Evolutionary conservation across 2,329 filamentous ascomycete genomes (phyloP), one percentile per base, ranked within the genome.

Genomic region (Ceratocystis destructans): DNA sequence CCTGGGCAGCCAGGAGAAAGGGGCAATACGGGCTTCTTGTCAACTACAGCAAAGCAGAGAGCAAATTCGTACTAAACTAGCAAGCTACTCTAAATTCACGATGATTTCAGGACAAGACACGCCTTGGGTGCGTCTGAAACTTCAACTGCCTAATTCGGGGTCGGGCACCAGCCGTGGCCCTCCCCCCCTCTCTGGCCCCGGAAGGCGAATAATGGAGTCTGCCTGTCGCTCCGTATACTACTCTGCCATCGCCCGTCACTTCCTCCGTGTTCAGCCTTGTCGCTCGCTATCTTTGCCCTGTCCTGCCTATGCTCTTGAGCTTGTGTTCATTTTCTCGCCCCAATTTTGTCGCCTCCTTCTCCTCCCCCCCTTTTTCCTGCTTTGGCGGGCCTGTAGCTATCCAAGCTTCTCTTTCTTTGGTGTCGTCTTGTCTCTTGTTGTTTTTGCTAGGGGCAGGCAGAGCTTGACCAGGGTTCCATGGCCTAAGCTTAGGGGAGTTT

Each of bases 401-500:
- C 48, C 20, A 53, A 53, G 48, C 48, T 53, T 53, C 48, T 53
- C 15, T 22, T 25, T 28, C 48, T 53, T 25, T 53, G 48, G 48
- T 25, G 7, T 20, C 25, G 48, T 48, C 48, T 25, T 53, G 48
- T 53, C 48, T 53, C 48, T 53, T 28, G 48, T 53, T 28, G 48
- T 53, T 28, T 53, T 53, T 22, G 20, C 25, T 53, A 25, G 48
- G 48, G 48, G 48, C 22, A 22, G 8, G 46, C 46, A 22, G 25
- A 33, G 55, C 22, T 53, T 17, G 55, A 59, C 55, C 55, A 59
- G 55, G 55, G 55, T 59, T 59, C 55, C 28, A 37, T 59, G 55
- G 25, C 31, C 55, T 31, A 59, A 33, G 48, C 20, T 25, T 28
- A 53, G 48, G 48, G 48, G 48, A 53, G 55, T 59, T 59, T 37